Conservation (phyloP, 768 basidiomycete species). For the Kwoniella dejecticola region DNA sequence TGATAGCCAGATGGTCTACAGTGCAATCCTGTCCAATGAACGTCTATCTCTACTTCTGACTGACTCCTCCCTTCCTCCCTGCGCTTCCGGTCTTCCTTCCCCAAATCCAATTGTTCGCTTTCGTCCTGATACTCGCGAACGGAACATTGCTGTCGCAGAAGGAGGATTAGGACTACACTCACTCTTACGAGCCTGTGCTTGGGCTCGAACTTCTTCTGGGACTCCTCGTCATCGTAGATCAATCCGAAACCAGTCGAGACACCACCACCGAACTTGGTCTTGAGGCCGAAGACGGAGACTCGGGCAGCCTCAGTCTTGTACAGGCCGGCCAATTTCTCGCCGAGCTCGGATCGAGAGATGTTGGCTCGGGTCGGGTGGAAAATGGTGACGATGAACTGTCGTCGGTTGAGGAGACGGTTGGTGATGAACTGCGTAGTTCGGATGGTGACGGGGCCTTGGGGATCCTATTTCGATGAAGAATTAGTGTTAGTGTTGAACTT, state of each 20-base stretch:
- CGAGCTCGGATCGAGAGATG: constrained; percentile 86
- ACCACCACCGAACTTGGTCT: constrained; percentile 96
- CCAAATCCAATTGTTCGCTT: no score
- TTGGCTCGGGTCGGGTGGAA: constrained; percentile 89
- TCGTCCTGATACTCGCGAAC: background rate
- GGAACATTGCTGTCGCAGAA: background rate
- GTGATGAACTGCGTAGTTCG: constrained; percentile 99
- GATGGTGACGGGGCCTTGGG: constrained; percentile 78
- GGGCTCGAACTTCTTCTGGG: constrained; percentile 97
- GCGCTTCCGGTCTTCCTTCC: no score
- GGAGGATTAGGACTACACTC: constrained; percentile 55
- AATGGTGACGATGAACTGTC: constrained; percentile 80
- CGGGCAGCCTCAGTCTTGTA: constrained; percentile 92
- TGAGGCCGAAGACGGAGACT: constrained; percentile 90
- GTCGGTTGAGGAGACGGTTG: constrained; percentile 92
- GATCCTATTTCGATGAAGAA: constrained; percentile 42
- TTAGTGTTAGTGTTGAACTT: no score
- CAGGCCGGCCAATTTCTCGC: constrained; percentile 84
- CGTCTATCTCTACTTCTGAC: no score
- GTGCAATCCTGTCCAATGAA: no score
- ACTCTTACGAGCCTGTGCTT: constrained; percentile 92
- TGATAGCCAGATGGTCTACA: no score
- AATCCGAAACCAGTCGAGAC: constrained; percentile 94
- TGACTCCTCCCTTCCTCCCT: no score
- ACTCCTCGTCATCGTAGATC: constrained; percentile 93